Base-by-base conservation (phyloP, 2,329 filamentous ascomycete species). In the Davidsoniella virescens region DNA sequence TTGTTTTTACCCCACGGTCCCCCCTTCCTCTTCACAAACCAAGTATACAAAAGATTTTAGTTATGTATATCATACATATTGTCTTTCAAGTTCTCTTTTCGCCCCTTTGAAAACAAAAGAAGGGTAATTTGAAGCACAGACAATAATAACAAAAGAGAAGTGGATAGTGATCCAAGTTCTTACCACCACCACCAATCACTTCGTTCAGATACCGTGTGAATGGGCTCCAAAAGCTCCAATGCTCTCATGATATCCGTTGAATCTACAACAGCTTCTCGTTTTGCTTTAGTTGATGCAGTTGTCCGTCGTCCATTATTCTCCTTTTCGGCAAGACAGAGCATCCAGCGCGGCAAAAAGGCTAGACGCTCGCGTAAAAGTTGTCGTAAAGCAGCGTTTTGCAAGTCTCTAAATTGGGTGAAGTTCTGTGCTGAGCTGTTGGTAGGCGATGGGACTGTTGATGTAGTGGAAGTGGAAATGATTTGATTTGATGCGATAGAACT, bases 281-380 rank as follows among this genome's bases (percentile, higher is more conserved):
- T 44, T 16, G 16, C 42, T n/a, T 4, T 46, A 37, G 14, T 42
- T 9, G 18, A 20, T 1, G 18, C n/a, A 23, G 42, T 18, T 18
- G 29, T 39, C 17, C 18, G 26, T 7, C 26, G 26, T 17, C 26
- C 38, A 20, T 20, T 17, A 6, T 23, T 37, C 18, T 44, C 40
- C 25, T 44, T 17, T 14, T 26, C 37, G 1, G 61, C 60, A 59
- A 71, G 60, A 46, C 49, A 55, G 25, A 44, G 40, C 44, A 50
- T n/a, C 49, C 49, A 50, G 18, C 36, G 16, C 57, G 52, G 52
- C 63, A 59, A 9, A 53, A 41, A 9, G 6, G 38, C 1, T 52
- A 54, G 2, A 60, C 43, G 49, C 16, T 39, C 18, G 17, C 42
- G 36, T 23, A 50, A 25, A 17, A 63, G 47, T 57, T 56, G 1